Conservation (phyloP, 495 filamentous ascomycete species). For the Penicillium pancosmium region DNA sequence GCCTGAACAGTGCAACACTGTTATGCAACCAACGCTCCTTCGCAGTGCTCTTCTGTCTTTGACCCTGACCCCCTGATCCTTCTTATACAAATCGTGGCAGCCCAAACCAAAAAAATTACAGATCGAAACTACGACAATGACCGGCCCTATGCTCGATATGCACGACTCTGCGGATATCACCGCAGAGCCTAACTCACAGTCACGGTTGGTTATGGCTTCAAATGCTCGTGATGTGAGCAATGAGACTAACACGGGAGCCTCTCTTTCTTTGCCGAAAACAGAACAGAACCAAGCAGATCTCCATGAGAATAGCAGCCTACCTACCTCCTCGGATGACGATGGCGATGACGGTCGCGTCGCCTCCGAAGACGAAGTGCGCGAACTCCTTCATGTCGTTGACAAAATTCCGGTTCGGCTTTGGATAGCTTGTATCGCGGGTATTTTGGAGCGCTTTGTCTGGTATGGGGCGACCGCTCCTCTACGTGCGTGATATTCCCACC, state of each 20-base stretch:
- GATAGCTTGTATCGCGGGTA: constrained; percentile 12
- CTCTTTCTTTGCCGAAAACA: constrained; percentile 14
- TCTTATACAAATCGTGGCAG: no score
- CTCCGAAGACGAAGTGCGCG: constrained; percentile 17
- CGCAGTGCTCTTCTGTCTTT: no score
- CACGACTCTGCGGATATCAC: constrained; percentile 12
- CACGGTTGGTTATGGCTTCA: constrained; percentile 20
- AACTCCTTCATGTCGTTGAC: constrained; percentile 21
- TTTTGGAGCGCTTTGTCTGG: constrained; percentile 23
- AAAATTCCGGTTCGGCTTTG: constrained; percentile 16
- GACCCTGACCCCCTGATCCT: no score
- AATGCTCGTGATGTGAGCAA: constrained; percentile 2
- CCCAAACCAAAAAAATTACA: no score
- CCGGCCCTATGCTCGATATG: constrained; percentile 9
- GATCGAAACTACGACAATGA: neutral
- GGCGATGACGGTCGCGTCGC: constrained; percentile 15
- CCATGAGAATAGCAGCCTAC: neutral
- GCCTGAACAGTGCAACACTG: no score
- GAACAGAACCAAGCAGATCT: constrained; percentile 7
- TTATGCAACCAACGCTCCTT: no score
- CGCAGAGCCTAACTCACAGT: constrained; percentile 13
- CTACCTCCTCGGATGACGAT: neutral
- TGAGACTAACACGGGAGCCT: constrained; percentile 11
- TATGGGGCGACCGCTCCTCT: constrained; percentile 19
- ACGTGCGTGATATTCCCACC: constrained; percentile 9